phyloP scores from a whole-genome alignment of 192 early-diverging fungal genomes.

The Backusella westeae region DNA sequence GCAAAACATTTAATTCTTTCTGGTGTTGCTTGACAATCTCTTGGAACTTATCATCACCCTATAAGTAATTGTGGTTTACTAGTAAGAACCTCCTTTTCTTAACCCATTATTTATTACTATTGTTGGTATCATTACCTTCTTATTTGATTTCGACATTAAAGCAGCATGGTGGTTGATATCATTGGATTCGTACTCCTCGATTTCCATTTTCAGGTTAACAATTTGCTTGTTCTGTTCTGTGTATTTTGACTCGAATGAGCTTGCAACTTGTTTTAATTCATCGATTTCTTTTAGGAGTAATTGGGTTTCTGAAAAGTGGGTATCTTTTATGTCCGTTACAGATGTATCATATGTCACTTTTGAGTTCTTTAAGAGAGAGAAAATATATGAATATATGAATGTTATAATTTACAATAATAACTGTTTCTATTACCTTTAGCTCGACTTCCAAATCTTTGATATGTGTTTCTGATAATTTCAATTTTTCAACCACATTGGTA shows the following conservation, averaged over 20 bases:
- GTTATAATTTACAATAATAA: not conserved
- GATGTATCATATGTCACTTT: not conserved
- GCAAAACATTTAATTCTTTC: slow-evolving; percentile 22
- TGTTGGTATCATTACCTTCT: not conserved
- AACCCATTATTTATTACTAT: not conserved
- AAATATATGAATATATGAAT: not conserved
- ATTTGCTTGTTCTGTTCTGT: not conserved
- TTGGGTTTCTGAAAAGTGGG: not conserved
- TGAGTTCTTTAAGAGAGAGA: not conserved
- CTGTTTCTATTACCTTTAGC: not conserved
- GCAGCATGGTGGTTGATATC: not conserved
- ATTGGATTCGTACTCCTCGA: not conserved
- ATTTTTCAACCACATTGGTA: not conserved
- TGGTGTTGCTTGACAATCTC: slow-evolving; percentile 20
- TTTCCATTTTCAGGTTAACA: not conserved
- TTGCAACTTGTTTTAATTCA: not conserved
- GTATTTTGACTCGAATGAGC: not conserved
- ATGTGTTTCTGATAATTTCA: not conserved
- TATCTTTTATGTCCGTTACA: not conserved
- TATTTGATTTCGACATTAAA: not conserved
- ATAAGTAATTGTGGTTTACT: not conserved
- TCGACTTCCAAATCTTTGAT: not conserved
- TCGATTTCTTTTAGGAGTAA: not conserved
- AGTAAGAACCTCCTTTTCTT: not conserved
- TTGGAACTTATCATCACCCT: not conserved